Evolutionary conservation across 176 grass and related monocot genomes (phyloP), one percentile per base, ranked within the genome.

Genomic region (Secale cereale): DNA sequence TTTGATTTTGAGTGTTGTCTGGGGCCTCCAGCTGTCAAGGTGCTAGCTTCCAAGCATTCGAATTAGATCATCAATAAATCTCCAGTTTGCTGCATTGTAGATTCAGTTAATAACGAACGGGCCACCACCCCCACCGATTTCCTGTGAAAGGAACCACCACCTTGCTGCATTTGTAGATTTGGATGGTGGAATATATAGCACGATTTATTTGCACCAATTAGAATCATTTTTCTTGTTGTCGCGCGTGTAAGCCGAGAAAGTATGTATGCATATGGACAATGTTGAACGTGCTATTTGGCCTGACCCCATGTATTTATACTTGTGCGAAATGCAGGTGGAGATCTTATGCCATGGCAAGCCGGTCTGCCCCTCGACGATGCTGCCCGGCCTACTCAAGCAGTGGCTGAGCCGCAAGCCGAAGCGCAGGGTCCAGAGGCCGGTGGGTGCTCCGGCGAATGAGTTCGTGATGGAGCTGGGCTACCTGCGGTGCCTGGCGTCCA

Each of bases 381-480:
- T 80, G 70, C 86, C 86, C 93, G 69, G 67, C 29, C 88, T 99
- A 32, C 40, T 91, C 7, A 88, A 95, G 7, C 68, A 89, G 78
- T 96, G 91, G 79, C 76, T 82, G 65, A 84, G 80, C 77, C 80
- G 77, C 10, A 88, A 87, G 60, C 54, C 84, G 12, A 65, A n/a
- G n/a, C n/a, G n/a, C n/a, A n/a, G n/a, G 36, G 28, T 89, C 39
- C 65, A 56, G 31, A 26, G 88, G 8, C 70, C 68, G 39, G 70
- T 88, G 16, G 90, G 84, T 13, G 41, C 90, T n/a, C n/a, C n/a
- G n/a, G n/a, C n/a, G n/a, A n/a, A n/a, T n/a, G n/a, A n/a, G n/a
- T n/a, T n/a, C n/a, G n/a, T n/a, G n/a, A n/a, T n/a, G n/a, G n/a
- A n/a, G n/a, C n/a, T n/a, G n/a, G n/a, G 78, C 25, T 95, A 95